Conservation (phyloP, 208 protist genomes). For the Leptomonas pyrrhocoris region DNA sequence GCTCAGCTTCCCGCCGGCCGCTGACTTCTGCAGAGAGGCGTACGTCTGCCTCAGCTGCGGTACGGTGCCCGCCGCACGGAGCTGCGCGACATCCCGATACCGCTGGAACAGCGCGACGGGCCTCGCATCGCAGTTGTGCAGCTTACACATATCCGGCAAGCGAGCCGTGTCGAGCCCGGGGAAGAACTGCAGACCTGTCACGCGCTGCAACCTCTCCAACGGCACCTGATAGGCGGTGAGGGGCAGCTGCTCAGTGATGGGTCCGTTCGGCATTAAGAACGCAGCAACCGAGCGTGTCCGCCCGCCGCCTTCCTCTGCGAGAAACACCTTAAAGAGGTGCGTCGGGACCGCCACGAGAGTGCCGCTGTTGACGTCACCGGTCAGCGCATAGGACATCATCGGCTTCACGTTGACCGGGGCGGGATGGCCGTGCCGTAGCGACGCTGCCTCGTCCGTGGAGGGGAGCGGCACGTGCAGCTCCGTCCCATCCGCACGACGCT, state of each 20-base stretch:
- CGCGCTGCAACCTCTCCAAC: conserved; percentile 44
- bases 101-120: conserved; percentile 47
- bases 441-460: not conserved
- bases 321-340: conserved; percentile 84
- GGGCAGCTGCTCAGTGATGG: conserved; percentile 65
- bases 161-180: conserved; percentile 31
- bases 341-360: conserved; percentile 76
- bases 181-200: conserved; percentile 85
- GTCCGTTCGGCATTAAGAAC: conserved; percentile 82
- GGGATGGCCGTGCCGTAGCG: conserved; percentile 16
- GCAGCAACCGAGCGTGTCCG: conserved; percentile 43
- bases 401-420: conserved; percentile 11
- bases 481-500: conserved; percentile 33
- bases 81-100: conserved; percentile 65
- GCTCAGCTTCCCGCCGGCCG: conserved; percentile 34
- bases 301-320: conserved; percentile 52
- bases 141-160: conserved; percentile 61
- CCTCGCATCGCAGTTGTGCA: conserved; percentile 51
- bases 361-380: conserved; percentile 38
- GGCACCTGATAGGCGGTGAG: conserved; percentile 79
- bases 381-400: conserved; percentile 70
- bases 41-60: conserved; percentile 57
- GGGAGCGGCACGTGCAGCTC: conserved; percentile 28
- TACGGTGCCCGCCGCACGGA: conserved; percentile 58
- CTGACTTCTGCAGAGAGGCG: conserved; percentile 31